Evolutionary conservation across 2,329 filamentous ascomycete species (phyloP).

Genomic region (Ilyonectria sp.): DNA sequence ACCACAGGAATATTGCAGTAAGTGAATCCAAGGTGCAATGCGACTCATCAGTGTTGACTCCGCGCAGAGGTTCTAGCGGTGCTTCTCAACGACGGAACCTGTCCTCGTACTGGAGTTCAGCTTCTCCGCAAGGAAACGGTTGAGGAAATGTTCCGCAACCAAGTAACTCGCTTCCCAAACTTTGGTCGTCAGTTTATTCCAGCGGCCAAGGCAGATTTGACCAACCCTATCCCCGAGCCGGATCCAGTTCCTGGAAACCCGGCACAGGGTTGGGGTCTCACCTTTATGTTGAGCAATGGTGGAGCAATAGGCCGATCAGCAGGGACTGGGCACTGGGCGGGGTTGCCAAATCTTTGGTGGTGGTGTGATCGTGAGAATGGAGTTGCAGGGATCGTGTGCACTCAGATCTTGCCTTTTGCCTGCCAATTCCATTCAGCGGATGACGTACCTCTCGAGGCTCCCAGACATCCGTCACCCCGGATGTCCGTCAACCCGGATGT

Average conservation of each 20-base stretch:
- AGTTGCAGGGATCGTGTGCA: constrained; percentile 66
- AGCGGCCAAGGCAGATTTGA: constrained; percentile 64
- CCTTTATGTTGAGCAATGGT: constrained; percentile 67
- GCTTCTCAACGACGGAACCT: constrained; percentile 76
- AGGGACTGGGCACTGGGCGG: constrained; percentile 70
- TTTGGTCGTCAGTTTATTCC: constrained; percentile 63
- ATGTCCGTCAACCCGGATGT: no score
- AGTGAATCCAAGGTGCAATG: constrained; percentile 37
- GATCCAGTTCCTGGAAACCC: constrained; percentile 61
- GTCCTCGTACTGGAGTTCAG: constrained; percentile 66
- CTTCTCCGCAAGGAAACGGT: constrained; percentile 73
- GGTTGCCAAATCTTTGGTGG: constrained; percentile 74
- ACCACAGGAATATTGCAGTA: constrained; percentile 73
- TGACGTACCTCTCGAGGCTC: no score
- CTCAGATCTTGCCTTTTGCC: constrained; percentile 67
- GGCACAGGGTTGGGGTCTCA: constrained; percentile 77
- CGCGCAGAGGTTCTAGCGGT: constrained; percentile 69
- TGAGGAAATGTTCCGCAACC: constrained; percentile 76
- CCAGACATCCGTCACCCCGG: no score
- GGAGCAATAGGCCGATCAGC: constrained; percentile 66
- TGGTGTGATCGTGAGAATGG: constrained; percentile 74
- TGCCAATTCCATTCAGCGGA: no score
- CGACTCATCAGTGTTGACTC: constrained; percentile 5
- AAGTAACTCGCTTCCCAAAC: constrained; percentile 69
- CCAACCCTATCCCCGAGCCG: constrained; percentile 64